phyloP scores from a whole-genome alignment of 2,329 filamentous ascomycete species.

The Clarireedia homoeocarpa region DNA sequence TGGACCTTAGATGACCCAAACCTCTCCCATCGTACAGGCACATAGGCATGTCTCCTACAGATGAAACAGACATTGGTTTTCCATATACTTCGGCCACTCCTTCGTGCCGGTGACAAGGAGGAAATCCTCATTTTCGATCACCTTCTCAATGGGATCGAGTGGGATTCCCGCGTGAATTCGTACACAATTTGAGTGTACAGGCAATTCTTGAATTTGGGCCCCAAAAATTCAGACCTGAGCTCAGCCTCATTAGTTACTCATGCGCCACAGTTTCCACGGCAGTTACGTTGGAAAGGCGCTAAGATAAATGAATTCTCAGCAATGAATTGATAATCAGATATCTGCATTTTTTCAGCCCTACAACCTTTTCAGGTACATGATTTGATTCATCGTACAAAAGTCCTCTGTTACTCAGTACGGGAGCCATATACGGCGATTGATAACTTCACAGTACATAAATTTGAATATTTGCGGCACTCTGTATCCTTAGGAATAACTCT shows the following conservation, averaged over 20 bases:
- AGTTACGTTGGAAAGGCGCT: neutral
- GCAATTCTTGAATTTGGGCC: neutral
- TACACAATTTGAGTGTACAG: too few relatives aligned
- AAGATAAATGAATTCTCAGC: neutral
- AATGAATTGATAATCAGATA: neutral
- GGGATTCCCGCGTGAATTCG: neutral
- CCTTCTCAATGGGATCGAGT: neutral
- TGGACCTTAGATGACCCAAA: constrained; percentile 14
- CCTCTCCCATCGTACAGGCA: neutral
- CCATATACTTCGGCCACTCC: neutral
- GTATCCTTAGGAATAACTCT: neutral
- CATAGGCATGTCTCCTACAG: constrained; percentile 1
- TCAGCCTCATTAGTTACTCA: neutral
- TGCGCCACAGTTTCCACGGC: too few relatives aligned
- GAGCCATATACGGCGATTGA: too few relatives aligned
- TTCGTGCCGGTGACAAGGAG: neutral
- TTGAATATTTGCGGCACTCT: neutral
- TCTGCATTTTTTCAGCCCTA: neutral
- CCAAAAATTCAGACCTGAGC: neutral
- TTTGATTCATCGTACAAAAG: neutral
- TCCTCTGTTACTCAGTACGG: too few relatives aligned
- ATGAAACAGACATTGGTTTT: constrained; percentile 2
- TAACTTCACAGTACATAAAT: neutral
- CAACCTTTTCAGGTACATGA: neutral
- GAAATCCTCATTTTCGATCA: constrained; percentile 1